Evolutionary conservation across 345 rosid genomes (phyloP).

Genomic region (Clausena lansium): DNA sequence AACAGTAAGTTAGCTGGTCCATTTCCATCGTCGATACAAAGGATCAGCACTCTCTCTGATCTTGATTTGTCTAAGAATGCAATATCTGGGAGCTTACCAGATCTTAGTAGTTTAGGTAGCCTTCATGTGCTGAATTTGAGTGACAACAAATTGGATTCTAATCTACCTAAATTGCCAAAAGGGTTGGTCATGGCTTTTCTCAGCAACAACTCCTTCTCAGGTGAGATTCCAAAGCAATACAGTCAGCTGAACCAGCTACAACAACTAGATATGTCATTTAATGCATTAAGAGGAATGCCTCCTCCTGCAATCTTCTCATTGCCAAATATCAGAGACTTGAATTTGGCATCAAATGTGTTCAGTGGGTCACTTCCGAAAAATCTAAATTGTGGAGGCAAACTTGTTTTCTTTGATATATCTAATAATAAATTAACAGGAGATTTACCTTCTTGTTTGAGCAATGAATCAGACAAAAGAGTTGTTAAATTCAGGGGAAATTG

Average conservation of each 20-base stretch:
- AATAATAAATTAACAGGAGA: slow-evolving; percentile 55
- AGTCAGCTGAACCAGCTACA: slow-evolving; percentile 36
- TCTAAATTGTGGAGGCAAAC: slow-evolving; percentile 50
- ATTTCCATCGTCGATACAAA: slow-evolving; percentile 36
- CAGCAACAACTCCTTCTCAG: slow-evolving; percentile 44
- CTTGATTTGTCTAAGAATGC: slow-evolving; percentile 36
- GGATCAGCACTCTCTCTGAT: slow-evolving; percentile 25
- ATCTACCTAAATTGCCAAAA: slow-evolving; percentile 40
- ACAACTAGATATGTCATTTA: slow-evolving; percentile 45
- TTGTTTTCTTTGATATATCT: slow-evolving; percentile 58
- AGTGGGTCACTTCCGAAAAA: slow-evolving; percentile 50
- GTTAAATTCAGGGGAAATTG: slow-evolving; percentile 56
- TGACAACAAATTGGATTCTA: slow-evolving; percentile 34
- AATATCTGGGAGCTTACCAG: slow-evolving; percentile 45
- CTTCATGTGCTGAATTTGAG: slow-evolving; percentile 43
- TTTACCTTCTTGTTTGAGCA: slow-evolving; percentile 56
- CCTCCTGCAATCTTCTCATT: slow-evolving; percentile 49
- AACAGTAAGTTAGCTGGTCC: slow-evolving; percentile 45
- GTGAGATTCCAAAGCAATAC: slow-evolving; percentile 36
- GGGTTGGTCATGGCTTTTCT: slow-evolving; percentile 38
- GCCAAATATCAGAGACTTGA: slow-evolving; percentile 51
- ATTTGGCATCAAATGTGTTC: slow-evolving; percentile 53
- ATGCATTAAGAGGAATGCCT: slow-evolving; percentile 31
- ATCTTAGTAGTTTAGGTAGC: slow-evolving; percentile 29
- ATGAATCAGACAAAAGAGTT: slow-evolving; percentile 16